A percentile compares a stretch with the other conserved stretches of the same genome.
Evolutionary conservation across 306 rosid genomes (phyloP).

Genomic region (Ormosia emarginata): DNA sequence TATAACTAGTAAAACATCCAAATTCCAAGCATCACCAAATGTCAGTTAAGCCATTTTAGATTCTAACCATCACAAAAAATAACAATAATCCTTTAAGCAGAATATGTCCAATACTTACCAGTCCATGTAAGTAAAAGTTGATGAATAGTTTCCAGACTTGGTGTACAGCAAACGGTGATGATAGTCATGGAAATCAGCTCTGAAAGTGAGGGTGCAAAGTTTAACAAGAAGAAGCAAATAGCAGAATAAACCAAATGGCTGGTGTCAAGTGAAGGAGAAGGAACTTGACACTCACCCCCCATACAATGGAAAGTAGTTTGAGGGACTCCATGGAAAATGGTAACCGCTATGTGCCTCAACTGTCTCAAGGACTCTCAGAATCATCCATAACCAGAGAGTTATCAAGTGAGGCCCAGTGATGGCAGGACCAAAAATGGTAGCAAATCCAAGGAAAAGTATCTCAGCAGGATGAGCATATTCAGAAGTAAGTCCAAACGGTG

Average conservation of each 20-base stretch:
- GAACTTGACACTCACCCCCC: slow-evolving; percentile 70
- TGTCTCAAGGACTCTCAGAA: slow-evolving; percentile 87
- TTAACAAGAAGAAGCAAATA: slow-evolving; percentile 25
- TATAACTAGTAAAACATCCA: background rate
- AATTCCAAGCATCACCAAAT: slow-evolving; percentile 4
- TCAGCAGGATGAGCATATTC: slow-evolving; percentile 99
- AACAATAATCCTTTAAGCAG: slow-evolving; percentile 7
- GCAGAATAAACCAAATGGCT: background rate
- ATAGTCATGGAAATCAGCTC: slow-evolving; percentile 96
- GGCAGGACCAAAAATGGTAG: slow-evolving; percentile 93
- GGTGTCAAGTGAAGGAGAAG: slow-evolving; percentile 8
- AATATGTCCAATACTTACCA: slow-evolving; percentile 40
- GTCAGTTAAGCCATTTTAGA: background rate
- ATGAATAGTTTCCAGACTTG: slow-evolving; percentile 96
- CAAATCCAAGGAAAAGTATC: slow-evolving; percentile 96
- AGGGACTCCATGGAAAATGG: slow-evolving; percentile 93
- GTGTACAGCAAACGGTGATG: slow-evolving; percentile 95
- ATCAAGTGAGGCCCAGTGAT: slow-evolving; percentile 93
- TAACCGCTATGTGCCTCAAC: slow-evolving; percentile 97
- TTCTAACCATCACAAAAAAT: background rate
- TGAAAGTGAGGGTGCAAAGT: slow-evolving; percentile 31
- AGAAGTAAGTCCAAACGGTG: slow-evolving; percentile 93
- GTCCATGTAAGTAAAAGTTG: slow-evolving; percentile 95
- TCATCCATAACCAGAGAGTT: slow-evolving; percentile 96
- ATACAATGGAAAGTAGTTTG: slow-evolving; percentile 85